Percentiles rank a stretch among this genome's conserved stretches.
These are phyloP conservation scores for Jatropha multifida DNA, from an alignment of 441 rosid species.

Conservation along the genomic window DNA sequence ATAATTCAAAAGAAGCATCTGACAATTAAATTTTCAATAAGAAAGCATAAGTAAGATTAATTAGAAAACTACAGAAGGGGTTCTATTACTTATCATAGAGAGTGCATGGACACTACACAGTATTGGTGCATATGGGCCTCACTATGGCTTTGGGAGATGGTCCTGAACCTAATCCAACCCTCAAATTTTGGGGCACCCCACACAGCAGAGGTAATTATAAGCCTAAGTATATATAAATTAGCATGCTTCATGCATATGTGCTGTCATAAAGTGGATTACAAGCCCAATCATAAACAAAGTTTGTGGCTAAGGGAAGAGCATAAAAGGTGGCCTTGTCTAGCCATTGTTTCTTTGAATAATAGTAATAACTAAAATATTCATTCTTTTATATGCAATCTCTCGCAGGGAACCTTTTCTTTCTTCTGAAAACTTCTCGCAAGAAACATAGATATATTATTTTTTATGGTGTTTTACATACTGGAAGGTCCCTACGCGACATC, in stretches of 20 bases:
- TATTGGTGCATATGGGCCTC: not conserved
- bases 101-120: not conserved
- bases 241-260: not conserved
- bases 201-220: not conserved
- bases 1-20: too few species aligned
- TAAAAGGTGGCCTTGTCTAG: not conserved
- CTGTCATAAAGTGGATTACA: constrained; percentile 3
- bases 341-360: not conserved
- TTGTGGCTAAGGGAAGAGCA: not conserved
- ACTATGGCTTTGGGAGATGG: not conserved
- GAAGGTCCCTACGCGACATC: constrained; percentile 19
- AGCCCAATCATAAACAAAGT: constrained; percentile 4
- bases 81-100: not conserved
- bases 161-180: not conserved
- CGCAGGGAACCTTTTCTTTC: not conserved
- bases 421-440: too few species aligned
- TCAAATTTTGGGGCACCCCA: not conserved
- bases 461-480: constrained; percentile 23
- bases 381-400: not conserved
- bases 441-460: not conserved
- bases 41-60: too few species aligned
- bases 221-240: not conserved
- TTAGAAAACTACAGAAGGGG: not conserved
- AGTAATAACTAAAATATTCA: not conserved
- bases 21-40: too few species aligned